Percentiles rank a stretch among this genome's conserved stretches.
Evolutionary conservation across 768 basidiomycete species (phyloP).

Genomic region (Boletus speciosus): DNA sequence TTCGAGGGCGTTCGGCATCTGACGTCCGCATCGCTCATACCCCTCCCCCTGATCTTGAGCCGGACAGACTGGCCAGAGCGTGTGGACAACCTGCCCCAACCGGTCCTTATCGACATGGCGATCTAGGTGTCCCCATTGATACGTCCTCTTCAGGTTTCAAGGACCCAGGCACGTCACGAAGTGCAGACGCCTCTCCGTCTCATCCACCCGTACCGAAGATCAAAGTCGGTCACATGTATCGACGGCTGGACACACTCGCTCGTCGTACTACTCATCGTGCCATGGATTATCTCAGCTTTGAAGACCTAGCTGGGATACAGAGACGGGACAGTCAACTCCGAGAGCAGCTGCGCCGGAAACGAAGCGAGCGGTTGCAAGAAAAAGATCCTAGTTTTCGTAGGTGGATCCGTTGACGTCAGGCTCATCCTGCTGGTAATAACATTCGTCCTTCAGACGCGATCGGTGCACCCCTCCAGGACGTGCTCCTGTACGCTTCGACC

Average conservation of each 20-base stretch:
- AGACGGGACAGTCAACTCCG: constrained; percentile 19
- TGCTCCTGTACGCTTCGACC: constrained; percentile 31
- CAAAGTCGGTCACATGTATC: constrained; percentile 21
- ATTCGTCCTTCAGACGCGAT: constrained; percentile 30
- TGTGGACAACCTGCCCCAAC: constrained; percentile 21
- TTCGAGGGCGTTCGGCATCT: constrained; percentile 22
- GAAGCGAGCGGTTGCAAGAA: constrained; percentile 16
- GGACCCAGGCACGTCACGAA: not conserved
- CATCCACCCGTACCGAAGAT: constrained; percentile 18
- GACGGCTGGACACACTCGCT: constrained; percentile 24
- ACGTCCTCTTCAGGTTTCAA: not conserved
- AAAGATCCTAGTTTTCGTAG: constrained; percentile 26
- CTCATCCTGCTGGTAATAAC: not conserved
- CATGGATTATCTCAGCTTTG: constrained; percentile 26
- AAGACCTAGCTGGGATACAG: constrained; percentile 20
- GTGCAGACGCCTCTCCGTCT: not conserved
- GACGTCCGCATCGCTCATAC: constrained; percentile 19
- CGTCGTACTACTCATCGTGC: constrained; percentile 21
- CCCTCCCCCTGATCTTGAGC: constrained; percentile 27
- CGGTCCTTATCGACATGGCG: constrained; percentile 7
- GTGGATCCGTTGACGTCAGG: constrained; percentile 2
- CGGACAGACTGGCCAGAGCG: constrained; percentile 28
- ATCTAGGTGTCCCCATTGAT: not conserved
- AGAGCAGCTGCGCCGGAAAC: constrained; percentile 23
- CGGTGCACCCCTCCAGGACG: constrained; percentile 34